Percentiles rank a stretch among this genome's conserved stretches.
Evolutionary conservation across 2,329 filamentous ascomycete species (phyloP).

Genomic region (Sporothrix brunneoviolacea): DNA sequence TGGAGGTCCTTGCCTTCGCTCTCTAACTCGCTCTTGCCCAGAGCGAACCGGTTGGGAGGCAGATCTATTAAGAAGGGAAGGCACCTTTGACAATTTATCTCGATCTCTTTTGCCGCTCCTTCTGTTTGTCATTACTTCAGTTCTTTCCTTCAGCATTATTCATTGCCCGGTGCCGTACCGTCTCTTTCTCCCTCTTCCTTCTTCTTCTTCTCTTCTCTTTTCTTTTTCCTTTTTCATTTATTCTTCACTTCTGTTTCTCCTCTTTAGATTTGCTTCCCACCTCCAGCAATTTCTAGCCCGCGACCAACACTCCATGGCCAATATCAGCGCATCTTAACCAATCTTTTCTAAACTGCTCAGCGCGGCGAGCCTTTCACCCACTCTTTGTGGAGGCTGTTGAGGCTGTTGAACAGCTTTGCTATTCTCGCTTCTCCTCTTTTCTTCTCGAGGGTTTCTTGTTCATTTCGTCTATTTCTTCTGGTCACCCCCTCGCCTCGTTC

Average conservation of each 20-base stretch:
- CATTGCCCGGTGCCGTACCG: no score
- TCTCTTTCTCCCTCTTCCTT: not conserved
- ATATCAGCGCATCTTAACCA: slow-evolving; percentile 7
- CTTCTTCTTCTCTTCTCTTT: not conserved
- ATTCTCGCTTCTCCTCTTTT: not conserved
- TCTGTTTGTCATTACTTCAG: slow-evolving; percentile 1
- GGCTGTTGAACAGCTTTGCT: no score
- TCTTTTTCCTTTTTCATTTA: not conserved
- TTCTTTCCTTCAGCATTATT: not conserved
- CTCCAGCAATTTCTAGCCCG: not conserved
- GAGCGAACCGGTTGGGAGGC: not conserved
- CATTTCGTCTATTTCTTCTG: not conserved
- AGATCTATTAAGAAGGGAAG: slow-evolving; percentile 12
- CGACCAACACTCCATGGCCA: slow-evolving; percentile 2
- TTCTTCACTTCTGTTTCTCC: not conserved
- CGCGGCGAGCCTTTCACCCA: not conserved
- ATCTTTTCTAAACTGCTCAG: slow-evolving; percentile 5
- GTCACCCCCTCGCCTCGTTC: not conserved
- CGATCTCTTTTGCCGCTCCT: slow-evolving; percentile 5
- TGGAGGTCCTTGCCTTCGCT: not conserved
- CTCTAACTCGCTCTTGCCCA: slow-evolving; percentile 8
- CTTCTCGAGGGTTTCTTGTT: not conserved
- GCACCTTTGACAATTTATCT: slow-evolving; percentile 8
- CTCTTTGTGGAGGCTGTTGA: not conserved
- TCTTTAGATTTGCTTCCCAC: not conserved